A percentile compares a stretch with the other conserved stretches of the same genome.
Evolutionary conservation across 169 alveolate species (phyloP).

Genomic region (Cryptosporidium canis): DNA sequence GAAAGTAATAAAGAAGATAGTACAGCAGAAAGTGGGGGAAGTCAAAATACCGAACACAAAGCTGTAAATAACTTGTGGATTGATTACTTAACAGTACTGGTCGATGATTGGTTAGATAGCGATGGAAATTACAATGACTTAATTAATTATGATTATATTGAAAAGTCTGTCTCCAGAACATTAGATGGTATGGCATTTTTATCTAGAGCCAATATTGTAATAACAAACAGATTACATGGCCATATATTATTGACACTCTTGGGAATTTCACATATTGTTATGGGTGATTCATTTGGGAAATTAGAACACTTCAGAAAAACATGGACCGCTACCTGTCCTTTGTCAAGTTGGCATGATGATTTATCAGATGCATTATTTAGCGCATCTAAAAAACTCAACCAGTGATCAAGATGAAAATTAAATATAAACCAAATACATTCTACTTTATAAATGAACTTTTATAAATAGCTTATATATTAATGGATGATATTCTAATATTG

Average conservation of each 20-base stretch:
- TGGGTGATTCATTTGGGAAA: constrained; percentile 71
- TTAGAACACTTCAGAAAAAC: constrained; percentile 38
- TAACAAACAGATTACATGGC: constrained; percentile 69
- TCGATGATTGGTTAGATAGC: constrained; percentile 69
- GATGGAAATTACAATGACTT: constrained; percentile 34
- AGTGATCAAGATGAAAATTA: background rate
- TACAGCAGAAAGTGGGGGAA: background rate
- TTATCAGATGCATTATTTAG: constrained; percentile 47
- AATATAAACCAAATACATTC: background rate
- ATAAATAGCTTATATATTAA: background rate
- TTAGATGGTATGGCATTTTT: constrained; percentile 72
- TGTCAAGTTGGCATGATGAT: constrained; percentile 54
- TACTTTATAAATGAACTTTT: background rate
- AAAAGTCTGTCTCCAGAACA: constrained; percentile 64
- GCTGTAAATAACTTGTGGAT: constrained; percentile 1
- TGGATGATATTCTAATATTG: background rate
- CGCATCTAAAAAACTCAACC: constrained; percentile 19
- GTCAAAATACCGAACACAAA: background rate
- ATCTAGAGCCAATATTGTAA: constrained; percentile 63
- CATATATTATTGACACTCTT: constrained; percentile 32
- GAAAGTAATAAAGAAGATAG: background rate
- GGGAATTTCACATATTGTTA: constrained; percentile 37
- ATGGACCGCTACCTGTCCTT: constrained; percentile 52
- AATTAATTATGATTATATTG: constrained; percentile 4
- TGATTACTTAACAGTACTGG: constrained; percentile 28